Base-by-base conservation (phyloP, 352 stramenopile genomes). In the Pythium angustatum region DNA sequence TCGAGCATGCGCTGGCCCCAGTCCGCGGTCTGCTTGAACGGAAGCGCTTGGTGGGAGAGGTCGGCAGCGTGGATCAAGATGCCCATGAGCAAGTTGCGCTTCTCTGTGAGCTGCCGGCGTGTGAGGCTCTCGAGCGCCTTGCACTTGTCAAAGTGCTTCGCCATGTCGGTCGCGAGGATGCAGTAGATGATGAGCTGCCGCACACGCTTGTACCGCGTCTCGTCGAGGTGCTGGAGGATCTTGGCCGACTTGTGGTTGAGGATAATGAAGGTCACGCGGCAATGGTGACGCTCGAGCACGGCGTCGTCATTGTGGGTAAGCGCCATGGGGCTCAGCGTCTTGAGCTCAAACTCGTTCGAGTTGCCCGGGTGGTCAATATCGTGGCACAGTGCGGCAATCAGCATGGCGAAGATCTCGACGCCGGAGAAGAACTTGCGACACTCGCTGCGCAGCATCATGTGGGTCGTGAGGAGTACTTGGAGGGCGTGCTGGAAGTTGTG, bases 271-370 rank as follows among this genome's bases (percentile, higher is more conserved):
- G 85, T 89, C 15, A 89, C 77, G 34, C 79, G 77, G 57, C 79
- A 84, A 54, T 95, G 85, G 43, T 94, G 85, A 33, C 88, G 88
- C 65, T 96, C 87, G 10, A 96, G 67, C 30, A 96, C 87, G 7
- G 83, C 80, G 27, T 89, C 73, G 62, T 96, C 85, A 53, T 94
- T 93, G 77, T 96, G 90, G 1, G 81, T 90, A 27, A 93, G 72
- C 4, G 88, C 87, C 65, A 96, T 79, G 5, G 76, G 71, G n/a
- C 77, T 92, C 33, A 87, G 59, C 22, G 75, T 81, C 28, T 89
- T 90, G 28, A 93, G 68, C 70, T 95, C 78, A 66, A 96, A 96
- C 65, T 87, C 81, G 61, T 96, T 96, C 24, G 71, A 93, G 56
- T 89, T 85, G 48, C 85, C 83, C 3, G 85, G 83, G 63, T 96